Evolutionary conservation across 2,329 filamentous ascomycete genomes (phyloP).

Genomic region (Aspergillaceae sp.): DNA sequence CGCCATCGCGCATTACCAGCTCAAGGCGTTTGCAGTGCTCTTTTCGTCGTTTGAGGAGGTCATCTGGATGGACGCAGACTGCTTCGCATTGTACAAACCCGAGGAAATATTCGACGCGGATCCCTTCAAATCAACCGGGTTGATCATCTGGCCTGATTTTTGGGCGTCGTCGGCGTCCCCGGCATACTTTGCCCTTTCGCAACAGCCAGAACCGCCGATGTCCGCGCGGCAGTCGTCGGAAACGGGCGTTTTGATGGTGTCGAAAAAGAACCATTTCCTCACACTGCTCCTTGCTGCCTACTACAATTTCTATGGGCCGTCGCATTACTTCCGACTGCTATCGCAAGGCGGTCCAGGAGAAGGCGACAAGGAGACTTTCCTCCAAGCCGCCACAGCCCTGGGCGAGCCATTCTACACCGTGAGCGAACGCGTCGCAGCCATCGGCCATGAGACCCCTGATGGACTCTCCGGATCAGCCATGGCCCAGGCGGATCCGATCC

Average conservation of each 20-base stretch:
- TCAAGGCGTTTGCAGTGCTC: conserved; percentile 48
- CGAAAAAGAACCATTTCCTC: conserved; percentile 27
- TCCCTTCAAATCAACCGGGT: conserved; percentile 43
- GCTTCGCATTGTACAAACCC: conserved; percentile 42
- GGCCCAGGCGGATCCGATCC: conserved; percentile 31
- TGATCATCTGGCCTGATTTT: conserved; percentile 52
- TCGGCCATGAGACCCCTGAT: conserved; percentile 23
- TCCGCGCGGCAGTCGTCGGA: conserved; percentile 29
- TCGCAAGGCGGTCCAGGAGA: conserved; percentile 32
- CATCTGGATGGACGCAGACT: conserved; percentile 51
- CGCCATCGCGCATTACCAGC: conserved; percentile 42
- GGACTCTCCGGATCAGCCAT: conserved; percentile 29
- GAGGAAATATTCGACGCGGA: conserved; percentile 40
- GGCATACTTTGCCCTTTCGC: conserved; percentile 35
- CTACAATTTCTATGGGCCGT: conserved; percentile 29
- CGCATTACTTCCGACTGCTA: conserved; percentile 32
- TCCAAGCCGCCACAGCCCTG: conserved; percentile 27
- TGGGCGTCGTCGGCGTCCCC: conserved; percentile 39
- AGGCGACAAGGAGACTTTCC: conserved; percentile 33
- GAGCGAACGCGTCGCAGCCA: conserved; percentile 26
- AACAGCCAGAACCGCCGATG: conserved; percentile 25
- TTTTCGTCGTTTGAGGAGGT: conserved; percentile 52
- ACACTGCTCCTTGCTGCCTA: conserved; percentile 30
- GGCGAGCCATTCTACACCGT: conserved; percentile 28
- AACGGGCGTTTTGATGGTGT: conserved; percentile 28